Evolutionary conservation across 2,329 filamentous ascomycete species (phyloP), one percentile per base, ranked within the genome.

Genomic region (Pseudogymnoascus sp.): DNA sequence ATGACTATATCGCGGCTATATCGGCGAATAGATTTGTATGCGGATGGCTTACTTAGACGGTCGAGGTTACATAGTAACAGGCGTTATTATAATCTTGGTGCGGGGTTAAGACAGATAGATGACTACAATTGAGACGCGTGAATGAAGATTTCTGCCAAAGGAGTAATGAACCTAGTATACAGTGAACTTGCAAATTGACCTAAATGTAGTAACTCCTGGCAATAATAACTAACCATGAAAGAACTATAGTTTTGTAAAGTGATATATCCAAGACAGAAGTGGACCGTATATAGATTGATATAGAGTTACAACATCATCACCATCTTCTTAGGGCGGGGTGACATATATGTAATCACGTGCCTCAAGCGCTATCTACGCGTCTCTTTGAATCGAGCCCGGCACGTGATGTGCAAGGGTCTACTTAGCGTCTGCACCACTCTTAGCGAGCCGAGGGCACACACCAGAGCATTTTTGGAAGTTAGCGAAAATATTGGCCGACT

Each of bases 371-470:
- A 57, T 35, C 23, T 21, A n/a, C 11, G 10, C 28, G 28, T n/a
- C 10, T 33, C 50, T 57, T 11, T 11, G 7, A 33, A 33, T 13
- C 13, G n/a, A n/a, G n/a, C n/a, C 9, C 6, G 4, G 2, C 50
- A 57, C 50, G 50, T 57, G 50, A 33, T 10, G 7, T 57, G 4
- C n/a, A 21, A 21, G 50, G 50, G 28, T 57, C 50, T 21, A 10
- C 10, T 33, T 65, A 61, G 64, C 53, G 64, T 66, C 60, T 36
- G 62, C 62, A 62, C 65, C 67, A 66, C 63, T 31, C 61, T 66
- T 64, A 71, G 64, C 70, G 69, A 70, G 33, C 59, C 38, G 59
- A 61, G 59, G 59, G 59, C 59, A 61, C 59, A 62, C 61, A 62
- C 38, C 61, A 62, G 61, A 47, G 31, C 50, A 57, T 57, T 40